Evolutionary conservation across 805 yeast species (phyloP).

Genomic region (Candida succiphila): DNA sequence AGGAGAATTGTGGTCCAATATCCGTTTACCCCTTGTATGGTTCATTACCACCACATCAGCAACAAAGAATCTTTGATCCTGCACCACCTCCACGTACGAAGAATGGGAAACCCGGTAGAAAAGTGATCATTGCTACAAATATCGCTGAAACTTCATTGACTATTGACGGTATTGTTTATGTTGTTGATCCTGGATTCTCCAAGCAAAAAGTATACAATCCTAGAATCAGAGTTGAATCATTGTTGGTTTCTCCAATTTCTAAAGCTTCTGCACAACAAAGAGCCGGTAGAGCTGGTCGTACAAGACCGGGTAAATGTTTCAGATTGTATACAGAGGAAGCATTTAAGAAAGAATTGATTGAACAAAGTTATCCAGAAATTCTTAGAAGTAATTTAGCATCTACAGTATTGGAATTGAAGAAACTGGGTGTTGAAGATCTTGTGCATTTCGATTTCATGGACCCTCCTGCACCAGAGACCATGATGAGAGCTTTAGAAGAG

Average conservation of each 20-base stretch:
- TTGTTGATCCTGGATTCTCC: slow-evolving; percentile 94
- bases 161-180: slow-evolving; percentile 95
- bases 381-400: slow-evolving; percentile 83
- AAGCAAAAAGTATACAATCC: slow-evolving; percentile 97
- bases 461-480: slow-evolving; percentile 99
- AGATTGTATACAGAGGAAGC: slow-evolving; percentile 95
- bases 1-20: slow-evolving; percentile 83
- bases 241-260: slow-evolving; percentile 91
- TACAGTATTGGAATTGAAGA: slow-evolving; percentile 87
- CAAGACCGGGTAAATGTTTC: slow-evolving; percentile 96
- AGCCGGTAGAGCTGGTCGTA: slow-evolving; percentile 99
- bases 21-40: slow-evolving; percentile 92
- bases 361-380: slow-evolving; percentile 94
- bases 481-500: slow-evolving; percentile 98
- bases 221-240: slow-evolving; percentile 87
- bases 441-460: slow-evolving; percentile 99
- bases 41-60: slow-evolving; percentile 92
- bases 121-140: slow-evolving; percentile 85
- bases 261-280: slow-evolving; percentile 97
- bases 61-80: slow-evolving; percentile 85
- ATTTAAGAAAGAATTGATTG: slow-evolving; percentile 84
- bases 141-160: slow-evolving; percentile 98
- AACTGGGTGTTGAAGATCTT: slow-evolving; percentile 88
- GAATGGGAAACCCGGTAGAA: slow-evolving; percentile 89
- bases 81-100: slow-evolving; percentile 69